phyloP scores from a whole-genome alignment of 306 rosid genomes.

The Prunus fruticosa region DNA sequence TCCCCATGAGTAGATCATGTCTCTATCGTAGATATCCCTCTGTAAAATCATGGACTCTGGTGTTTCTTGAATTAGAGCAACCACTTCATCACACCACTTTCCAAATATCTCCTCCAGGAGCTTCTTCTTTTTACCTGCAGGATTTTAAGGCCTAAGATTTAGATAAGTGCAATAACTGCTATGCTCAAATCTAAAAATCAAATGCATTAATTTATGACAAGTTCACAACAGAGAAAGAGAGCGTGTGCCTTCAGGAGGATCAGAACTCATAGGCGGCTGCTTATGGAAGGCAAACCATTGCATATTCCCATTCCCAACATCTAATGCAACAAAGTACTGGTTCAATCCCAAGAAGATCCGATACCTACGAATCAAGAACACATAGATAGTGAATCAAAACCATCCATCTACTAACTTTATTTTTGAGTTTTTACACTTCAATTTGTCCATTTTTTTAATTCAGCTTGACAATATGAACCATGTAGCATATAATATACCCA shows the following conservation, averaged over 20 bases:
- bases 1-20: background rate
- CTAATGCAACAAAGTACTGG: background rate
- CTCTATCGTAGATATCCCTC: background rate
- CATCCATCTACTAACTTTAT: background rate
- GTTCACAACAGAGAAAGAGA: background rate
- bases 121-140: background rate
- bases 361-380: background rate
- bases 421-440: background rate
- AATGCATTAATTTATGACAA: background rate
- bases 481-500: background rate
- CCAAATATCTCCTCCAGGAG: background rate
- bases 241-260: background rate
- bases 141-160: background rate
- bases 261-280: background rate
- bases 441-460: background rate
- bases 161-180: background rate
- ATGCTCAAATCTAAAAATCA: too few species aligned
- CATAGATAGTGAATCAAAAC: background rate
- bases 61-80: background rate
- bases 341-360: background rate
- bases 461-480: background rate
- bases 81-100: background rate
- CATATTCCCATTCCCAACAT: background rate
- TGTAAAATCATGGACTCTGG: background rate
- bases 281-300: background rate